Percentiles rank a stretch among this genome's conserved stretches.
Evolutionary conservation across 805 yeast species (phyloP).

Genomic region (Candida nitratophila): DNA sequence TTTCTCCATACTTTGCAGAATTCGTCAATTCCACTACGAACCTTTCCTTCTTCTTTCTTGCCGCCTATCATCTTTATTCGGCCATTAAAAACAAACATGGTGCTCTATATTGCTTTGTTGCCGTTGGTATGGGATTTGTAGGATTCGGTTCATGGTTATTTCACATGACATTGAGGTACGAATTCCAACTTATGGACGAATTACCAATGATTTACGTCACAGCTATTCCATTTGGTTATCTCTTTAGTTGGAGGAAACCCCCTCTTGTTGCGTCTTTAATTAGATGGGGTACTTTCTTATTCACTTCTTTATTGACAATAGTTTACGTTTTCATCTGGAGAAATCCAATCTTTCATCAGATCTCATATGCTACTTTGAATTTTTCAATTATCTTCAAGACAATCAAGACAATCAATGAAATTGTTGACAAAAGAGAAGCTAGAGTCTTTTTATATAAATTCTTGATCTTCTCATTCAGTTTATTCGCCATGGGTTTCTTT

Average conservation of each 20-base stretch:
- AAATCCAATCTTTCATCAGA: conserved; percentile 86
- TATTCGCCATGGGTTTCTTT: conserved; percentile 67
- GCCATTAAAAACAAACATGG: conserved; percentile 59
- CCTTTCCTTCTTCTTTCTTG: conserved; percentile 24
- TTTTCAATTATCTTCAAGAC: conserved; percentile 64
- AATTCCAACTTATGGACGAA: conserved; percentile 88
- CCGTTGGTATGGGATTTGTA: conserved; percentile 78
- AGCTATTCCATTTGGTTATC: conserved; percentile 67
- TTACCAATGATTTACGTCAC: conserved; percentile 98
- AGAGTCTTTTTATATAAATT: conserved; percentile 20
- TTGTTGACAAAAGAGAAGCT: conserved; percentile 14
- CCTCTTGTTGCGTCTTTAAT: conserved; percentile 10
- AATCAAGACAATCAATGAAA: conserved; percentile 13
- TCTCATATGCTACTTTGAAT: conserved; percentile 74
- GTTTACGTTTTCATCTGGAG: conserved; percentile 62
- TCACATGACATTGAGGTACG: conserved; percentile 91
- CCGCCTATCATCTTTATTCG: conserved; percentile 37
- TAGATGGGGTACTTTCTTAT: conserved; percentile 21
- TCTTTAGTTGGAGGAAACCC: conserved; percentile 24
- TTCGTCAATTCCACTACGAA: conserved; percentile 84
- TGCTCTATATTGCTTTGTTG: conserved; percentile 59
- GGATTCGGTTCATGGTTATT: conserved; percentile 94
- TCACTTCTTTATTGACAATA: conserved; percentile 45
- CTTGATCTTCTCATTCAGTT: conserved; percentile 21
- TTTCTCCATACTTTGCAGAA: conserved; percentile 82